A percentile compares a stretch with the other conserved stretches of the same genome.
These are phyloP conservation scores for Termitomyces sp. DNA, from an alignment of 768 basidiomycete genomes.

Conservation along the genomic window DNA sequence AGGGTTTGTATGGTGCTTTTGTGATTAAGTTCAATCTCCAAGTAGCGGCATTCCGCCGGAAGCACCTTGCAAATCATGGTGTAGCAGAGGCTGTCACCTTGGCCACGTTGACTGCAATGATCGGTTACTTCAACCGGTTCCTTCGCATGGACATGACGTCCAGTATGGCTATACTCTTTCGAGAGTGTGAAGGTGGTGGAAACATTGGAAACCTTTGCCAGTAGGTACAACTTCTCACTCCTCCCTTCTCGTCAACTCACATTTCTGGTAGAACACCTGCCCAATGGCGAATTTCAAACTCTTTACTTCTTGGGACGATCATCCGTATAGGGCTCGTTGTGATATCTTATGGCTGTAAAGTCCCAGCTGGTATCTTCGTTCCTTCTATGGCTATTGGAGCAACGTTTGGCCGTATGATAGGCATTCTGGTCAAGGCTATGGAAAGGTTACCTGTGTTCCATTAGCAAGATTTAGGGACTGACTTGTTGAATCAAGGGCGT, in stretches of 20 bases:
- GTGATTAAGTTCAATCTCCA: conserved; percentile 97
- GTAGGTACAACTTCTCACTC: conserved; percentile 45
- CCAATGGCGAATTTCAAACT: conserved; percentile 96
- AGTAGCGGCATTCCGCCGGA: conserved; percentile 90
- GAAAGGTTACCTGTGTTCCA: conserved; percentile 50
- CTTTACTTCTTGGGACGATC: conserved; percentile 86
- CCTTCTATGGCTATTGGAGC: conserved; percentile 99
- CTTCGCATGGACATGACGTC: conserved; percentile 97
- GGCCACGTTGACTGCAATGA: conserved; percentile 84
- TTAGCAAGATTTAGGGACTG: background rate
- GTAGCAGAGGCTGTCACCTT: conserved; percentile 88
- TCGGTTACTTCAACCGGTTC: conserved; percentile 94
- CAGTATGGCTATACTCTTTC: conserved; percentile 90
- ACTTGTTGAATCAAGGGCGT: conserved; percentile 49
- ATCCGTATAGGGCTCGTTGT: conserved; percentile 85
- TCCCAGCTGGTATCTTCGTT: conserved; percentile 97
- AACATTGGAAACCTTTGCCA: conserved; percentile 89
- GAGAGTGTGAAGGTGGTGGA: conserved; percentile 94
- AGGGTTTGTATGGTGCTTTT: conserved; percentile 98
- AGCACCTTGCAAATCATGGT: conserved; percentile 78
- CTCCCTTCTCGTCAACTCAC: background rate
- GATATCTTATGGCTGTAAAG: conserved; percentile 92
- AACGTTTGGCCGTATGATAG: conserved; percentile 95
- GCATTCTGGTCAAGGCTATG: conserved; percentile 93
- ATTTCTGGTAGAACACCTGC: conserved; percentile 58